phyloP scores from a whole-genome alignment of 768 basidiomycete genomes.

The Rubroboletus satanas region DNA sequence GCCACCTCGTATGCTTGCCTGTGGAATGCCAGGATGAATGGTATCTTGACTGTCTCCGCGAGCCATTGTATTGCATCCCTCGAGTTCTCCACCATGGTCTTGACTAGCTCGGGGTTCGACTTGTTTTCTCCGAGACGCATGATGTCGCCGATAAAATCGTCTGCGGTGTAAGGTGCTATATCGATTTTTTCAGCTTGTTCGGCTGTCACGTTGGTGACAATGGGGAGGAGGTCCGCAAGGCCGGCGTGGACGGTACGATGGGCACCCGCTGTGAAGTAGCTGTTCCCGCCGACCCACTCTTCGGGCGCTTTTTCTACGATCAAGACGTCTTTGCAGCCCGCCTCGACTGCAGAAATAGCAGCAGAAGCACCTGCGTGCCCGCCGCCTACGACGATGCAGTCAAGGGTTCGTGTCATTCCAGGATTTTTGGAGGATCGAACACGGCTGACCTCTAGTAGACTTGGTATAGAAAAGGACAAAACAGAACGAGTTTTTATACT shows the following conservation, averaged over 20 bases:
- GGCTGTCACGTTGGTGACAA: conserved; percentile 47
- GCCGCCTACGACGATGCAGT: conserved; percentile 62
- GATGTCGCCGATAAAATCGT: conserved; percentile 55
- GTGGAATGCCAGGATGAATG: conserved; percentile 58
- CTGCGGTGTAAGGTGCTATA: conserved; percentile 52
- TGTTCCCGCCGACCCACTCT: conserved; percentile 67
- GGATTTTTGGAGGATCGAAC: background rate
- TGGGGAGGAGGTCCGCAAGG: conserved; percentile 52
- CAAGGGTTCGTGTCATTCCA: conserved; percentile 30
- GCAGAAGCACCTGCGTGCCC: conserved; percentile 68
- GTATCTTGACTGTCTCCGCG: conserved; percentile 44
- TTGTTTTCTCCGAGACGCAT: conserved; percentile 53
- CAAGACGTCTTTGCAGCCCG: conserved; percentile 58
- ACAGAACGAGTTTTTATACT: background rate
- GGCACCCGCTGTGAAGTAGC: conserved; percentile 70
- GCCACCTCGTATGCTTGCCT: conserved; percentile 65
- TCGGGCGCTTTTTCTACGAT: conserved; percentile 62
- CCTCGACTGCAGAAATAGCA: conserved; percentile 55
- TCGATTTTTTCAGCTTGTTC: conserved; percentile 47
- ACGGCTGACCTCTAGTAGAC: background rate
- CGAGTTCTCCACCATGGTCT: conserved; percentile 51
- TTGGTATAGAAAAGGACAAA: background rate
- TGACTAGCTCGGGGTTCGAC: conserved; percentile 48
- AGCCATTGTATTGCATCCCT: conserved; percentile 59
- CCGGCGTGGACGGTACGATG: conserved; percentile 62